A percentile compares a stretch with the other conserved stretches of the same genome.
These are phyloP conservation scores for Stagonosporopsis rhizophila DNA, from an alignment of 2,329 filamentous ascomycete genomes.

Conservation along the genomic window DNA sequence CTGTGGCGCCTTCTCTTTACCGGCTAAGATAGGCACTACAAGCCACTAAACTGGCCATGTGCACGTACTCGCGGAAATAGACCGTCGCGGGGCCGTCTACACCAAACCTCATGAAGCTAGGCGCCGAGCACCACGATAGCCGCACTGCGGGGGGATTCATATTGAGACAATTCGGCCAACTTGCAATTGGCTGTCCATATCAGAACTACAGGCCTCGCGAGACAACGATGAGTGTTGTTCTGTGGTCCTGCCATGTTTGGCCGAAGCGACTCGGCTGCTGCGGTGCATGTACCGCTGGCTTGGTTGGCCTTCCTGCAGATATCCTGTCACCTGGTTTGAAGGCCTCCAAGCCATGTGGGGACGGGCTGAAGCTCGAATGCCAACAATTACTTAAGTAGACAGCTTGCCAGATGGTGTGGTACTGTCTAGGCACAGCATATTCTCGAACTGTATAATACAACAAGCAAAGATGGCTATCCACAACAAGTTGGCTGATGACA, in stretches of 20 bases:
- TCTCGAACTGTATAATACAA: background rate
- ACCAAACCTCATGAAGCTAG: conserved; percentile 14
- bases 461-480: conserved; percentile 35
- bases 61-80: conserved; percentile 14
- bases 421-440: no score
- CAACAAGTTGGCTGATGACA: conserved; percentile 46
- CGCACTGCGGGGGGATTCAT: conserved; percentile 13
- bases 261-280: conserved; percentile 5
- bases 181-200: background rate
- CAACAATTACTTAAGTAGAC: conserved; percentile 9
- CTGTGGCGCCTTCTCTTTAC: background rate
- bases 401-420: background rate
- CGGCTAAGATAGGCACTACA: conserved; percentile 7
- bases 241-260: conserved; percentile 4
- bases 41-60: conserved; percentile 10
- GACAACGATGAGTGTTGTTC: background rate
- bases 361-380: background rate
- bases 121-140: conserved; percentile 9
- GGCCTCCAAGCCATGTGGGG: conserved; percentile 16
- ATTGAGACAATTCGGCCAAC: background rate
- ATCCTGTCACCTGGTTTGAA: conserved; percentile 13
- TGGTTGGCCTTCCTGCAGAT: conserved; percentile 11
- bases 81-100: conserved; percentile 16
- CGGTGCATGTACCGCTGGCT: conserved; percentile 6
- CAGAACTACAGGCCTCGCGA: background rate